Base-by-base conservation (phyloP, 2,329 filamentous ascomycete species). In the Chaetomium strumarium region DNA sequence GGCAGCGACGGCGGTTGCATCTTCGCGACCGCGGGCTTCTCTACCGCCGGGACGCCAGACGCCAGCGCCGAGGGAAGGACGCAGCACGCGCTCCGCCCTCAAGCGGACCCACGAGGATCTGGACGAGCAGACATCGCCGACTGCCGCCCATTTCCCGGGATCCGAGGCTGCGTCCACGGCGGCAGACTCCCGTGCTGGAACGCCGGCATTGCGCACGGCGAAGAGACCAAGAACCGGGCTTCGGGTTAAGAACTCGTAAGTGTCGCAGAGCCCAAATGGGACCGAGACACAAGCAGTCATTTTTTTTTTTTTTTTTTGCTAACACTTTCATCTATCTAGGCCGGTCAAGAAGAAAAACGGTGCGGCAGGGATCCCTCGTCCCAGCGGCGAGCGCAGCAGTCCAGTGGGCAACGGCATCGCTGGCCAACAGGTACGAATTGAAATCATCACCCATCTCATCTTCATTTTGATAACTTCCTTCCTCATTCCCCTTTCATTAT, bases 331-430 rank as follows among this genome's bases (percentile, higher is more conserved):
- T 63, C 52, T 58, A 49, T 58, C 45, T 66, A 91, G 87, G 60
- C 87, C 87, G 41, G 78, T 85, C 68, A 91, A 91, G 74, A 89
- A 86, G 72, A 86, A 85, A 68, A 76, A 77, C 56, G 80, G 83
- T 59, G 79, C 83, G 61, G 84, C 84, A 66, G 86, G 85, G 63
- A 76, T 88, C 66, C 79, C 85, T 65, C 80, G 81, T 63, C 71
- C 75, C 61, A 77, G 77, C 72, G 83, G 81, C 68, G 84, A 85
- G 69, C 76, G 80, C 60, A 79, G 76, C 68, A 80, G 79, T 66
- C 81, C 83, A 60, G 71, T 78, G 63, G 75, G 76, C 68, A 66
- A 67, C 63, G 75, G 76, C 68, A 66, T 67, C 43, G 62, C 68
- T 40, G 70, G 71, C 60, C 75, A 76, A 53, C 75, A 79, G 74